phyloP scores from a whole-genome alignment of 2,329 filamentous ascomycete species.

The Hypoxylon sp. region DNA sequence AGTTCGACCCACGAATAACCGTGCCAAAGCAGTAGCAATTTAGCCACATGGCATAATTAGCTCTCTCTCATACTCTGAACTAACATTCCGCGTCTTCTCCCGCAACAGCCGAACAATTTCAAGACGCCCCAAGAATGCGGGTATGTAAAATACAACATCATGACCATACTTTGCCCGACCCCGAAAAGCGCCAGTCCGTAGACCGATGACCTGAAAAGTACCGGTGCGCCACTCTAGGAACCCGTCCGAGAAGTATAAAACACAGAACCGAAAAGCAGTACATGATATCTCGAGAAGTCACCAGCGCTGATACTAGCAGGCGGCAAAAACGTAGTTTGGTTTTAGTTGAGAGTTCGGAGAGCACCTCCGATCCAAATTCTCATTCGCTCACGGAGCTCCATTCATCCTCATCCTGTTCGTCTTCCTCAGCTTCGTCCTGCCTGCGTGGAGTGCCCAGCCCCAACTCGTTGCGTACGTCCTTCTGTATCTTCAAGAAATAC shows the following conservation, averaged over 20 bases:
- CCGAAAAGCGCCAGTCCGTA: slow-evolving; percentile 27
- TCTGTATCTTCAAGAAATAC: slow-evolving; percentile 90
- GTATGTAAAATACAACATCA: slow-evolving; percentile 38
- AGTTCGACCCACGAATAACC: neutral
- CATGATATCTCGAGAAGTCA: slow-evolving; percentile 8
- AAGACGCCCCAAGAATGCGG: slow-evolving; percentile 45
- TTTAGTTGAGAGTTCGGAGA: neutral
- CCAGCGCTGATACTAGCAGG: neutral
- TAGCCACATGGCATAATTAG: neutral
- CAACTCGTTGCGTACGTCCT: slow-evolving; percentile 73
- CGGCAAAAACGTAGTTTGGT: neutral
- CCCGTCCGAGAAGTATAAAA: slow-evolving; percentile 35
- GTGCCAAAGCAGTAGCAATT: neutral
- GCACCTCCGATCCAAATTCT: slow-evolving; percentile 8
- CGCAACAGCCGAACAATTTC: slow-evolving; percentile 31
- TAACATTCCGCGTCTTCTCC: slow-evolving; percentile 5
- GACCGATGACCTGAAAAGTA: slow-evolving; percentile 27
- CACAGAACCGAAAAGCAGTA: slow-evolving; percentile 30
- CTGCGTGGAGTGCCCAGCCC: slow-evolving; percentile 53
- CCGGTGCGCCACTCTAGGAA: slow-evolving; percentile 46
- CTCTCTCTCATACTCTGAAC: slow-evolving; percentile 13
- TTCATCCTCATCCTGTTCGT: slow-evolving; percentile 48
- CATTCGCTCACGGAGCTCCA: slow-evolving; percentile 48
- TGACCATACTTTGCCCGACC: slow-evolving; percentile 27
- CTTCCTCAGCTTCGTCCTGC: slow-evolving; percentile 40